Base-by-base conservation (phyloP, 2,329 filamentous ascomycete genomes). In the Venturia oleaginea region DNA sequence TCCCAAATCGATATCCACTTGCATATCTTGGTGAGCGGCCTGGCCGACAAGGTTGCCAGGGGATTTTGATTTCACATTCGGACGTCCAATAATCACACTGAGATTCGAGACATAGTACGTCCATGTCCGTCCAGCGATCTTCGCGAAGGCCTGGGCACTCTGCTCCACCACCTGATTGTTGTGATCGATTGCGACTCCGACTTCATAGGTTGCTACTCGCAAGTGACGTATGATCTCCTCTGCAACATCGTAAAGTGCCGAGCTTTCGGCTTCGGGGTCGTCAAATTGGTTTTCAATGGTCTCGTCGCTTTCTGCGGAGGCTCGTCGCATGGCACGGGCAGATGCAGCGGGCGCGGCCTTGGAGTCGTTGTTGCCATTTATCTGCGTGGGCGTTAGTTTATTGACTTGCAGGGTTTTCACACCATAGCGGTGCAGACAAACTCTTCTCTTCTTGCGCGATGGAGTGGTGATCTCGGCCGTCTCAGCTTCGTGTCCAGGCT, bases 91-190 rank as follows among this genome's bases (percentile, higher is more conserved):
- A 68, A 89, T 86, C 71, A 92, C 84, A 63, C 82, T 81, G n/a
- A 91, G 81, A 67, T 87, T 86, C 67, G 87, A 89, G 66, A 93
- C 86, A 72, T 91, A 93, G 75, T 88, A 94, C 11, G 90, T 92
- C 90, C 90, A 94, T 72, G 91, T 88, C 68, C 86, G 84, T 19
- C 89, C 90, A 24, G 89, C 86, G 66, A 94, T 87, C 77, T 93
- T 93, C 64, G 90, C 90, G 74, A 90, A 94, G 42, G 90, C 90
- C 7, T 77, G 66, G 70, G 70, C 59, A 72, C 55, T 67, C 54
- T 38, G 61, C 27, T 67, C 76, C 60, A 81, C 77, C 57, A 81
- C 71, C 64, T 80, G 77, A 65, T 83, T 80, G 1, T 81, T 80
- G 68, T 85, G 88, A 59, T 83, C 77, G 48, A 86, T 71, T 1